Base-by-base conservation (phyloP, 1,284 basidiomycete genomes). In the Moesziomyces antarcticus region DNA sequence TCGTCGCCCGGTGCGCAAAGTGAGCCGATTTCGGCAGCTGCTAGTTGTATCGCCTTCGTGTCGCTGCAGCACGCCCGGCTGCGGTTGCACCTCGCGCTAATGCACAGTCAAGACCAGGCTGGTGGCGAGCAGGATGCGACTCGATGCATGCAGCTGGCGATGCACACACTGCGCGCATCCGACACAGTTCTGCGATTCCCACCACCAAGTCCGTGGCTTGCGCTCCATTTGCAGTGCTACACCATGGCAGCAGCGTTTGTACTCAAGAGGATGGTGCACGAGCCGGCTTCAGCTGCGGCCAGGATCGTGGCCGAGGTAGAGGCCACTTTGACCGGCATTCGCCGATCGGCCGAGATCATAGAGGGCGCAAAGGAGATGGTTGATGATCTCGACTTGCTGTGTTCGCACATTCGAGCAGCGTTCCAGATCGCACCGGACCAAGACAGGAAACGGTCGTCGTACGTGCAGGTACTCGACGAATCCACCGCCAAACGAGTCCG, bases 41-140 rank as follows among this genome's bases (percentile, higher is more conserved):
- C 50, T 10, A 30, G 45, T 22, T 60, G 58, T 41, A 54, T 54
- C 13, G 51, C 49, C 3, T 60, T 46, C 40, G 58, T 49, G 18
- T 21, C 47, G 3, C 46, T 60, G 5, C 45, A 49, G 13, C 49
- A 37, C 46, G 51, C 53, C 41, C 58, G 46, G 16, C 21, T 60
- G 25, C 45, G 58, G 1, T n/a, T 60, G 16, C 58, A 50, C 7
- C 6, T 60, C 9, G 51, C 58, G 13, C 50, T 49, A 5, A 37
- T 45, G 27, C 50, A 54, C 13, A 44, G 1, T 13, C 8, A 2
- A 46, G 35, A 37, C 14, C 10, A 37, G 2, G 30, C 5, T 37
- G 35, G 35, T 0, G 35, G 16, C 13, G 35, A 14, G 6, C 5
- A 9, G 7, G 51, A 54, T 22, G 27, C 25, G 24, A 27, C 51